A percentile compares a stretch with the other conserved stretches of the same genome.
Conservation (phyloP, 2,329 filamentous ascomycete genomes). For the Pyricularia sp. region DNA sequence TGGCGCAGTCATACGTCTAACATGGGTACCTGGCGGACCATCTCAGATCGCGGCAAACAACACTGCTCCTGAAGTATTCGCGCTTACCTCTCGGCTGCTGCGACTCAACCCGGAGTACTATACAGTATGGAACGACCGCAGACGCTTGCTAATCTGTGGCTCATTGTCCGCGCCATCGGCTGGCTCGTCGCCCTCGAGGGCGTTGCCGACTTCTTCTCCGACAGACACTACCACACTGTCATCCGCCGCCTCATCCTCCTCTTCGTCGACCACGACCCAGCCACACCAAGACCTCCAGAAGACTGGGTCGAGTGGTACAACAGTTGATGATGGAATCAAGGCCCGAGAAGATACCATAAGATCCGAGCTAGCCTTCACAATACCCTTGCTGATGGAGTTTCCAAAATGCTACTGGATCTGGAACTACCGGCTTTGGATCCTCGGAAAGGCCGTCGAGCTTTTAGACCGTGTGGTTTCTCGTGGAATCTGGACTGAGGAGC, state of each 20-base stretch:
- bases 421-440: slow-evolving; percentile 84
- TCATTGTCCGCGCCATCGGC: slow-evolving; percentile 40
- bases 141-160: slow-evolving; percentile 50
- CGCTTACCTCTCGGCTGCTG: slow-evolving; percentile 59
- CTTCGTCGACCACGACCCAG: slow-evolving; percentile 38
- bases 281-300: slow-evolving; percentile 30
- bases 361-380: slow-evolving; percentile 66
- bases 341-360: slow-evolving; percentile 42
- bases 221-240: slow-evolving; percentile 46
- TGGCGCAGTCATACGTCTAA: slow-evolving; percentile 5
- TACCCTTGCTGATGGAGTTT: slow-evolving; percentile 70
- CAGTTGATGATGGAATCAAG: slow-evolving; percentile 20
- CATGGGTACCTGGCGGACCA: not conserved
- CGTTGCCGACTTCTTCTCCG: slow-evolving; percentile 39
- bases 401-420: slow-evolving; percentile 99
- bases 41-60: slow-evolving; percentile 29
- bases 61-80: slow-evolving; percentile 44
- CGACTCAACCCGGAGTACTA: slow-evolving; percentile 78
- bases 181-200: slow-evolving; percentile 41
- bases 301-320: slow-evolving; percentile 42
- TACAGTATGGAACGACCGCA: slow-evolving; percentile 81
- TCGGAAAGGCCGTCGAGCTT: slow-evolving; percentile 55
- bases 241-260: slow-evolving; percentile 45
- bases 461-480: slow-evolving; percentile 44
- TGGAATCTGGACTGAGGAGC: slow-evolving; percentile 70